phyloP scores from a whole-genome alignment of 257 asterid genomes.

The Anisodus acutangulus region DNA sequence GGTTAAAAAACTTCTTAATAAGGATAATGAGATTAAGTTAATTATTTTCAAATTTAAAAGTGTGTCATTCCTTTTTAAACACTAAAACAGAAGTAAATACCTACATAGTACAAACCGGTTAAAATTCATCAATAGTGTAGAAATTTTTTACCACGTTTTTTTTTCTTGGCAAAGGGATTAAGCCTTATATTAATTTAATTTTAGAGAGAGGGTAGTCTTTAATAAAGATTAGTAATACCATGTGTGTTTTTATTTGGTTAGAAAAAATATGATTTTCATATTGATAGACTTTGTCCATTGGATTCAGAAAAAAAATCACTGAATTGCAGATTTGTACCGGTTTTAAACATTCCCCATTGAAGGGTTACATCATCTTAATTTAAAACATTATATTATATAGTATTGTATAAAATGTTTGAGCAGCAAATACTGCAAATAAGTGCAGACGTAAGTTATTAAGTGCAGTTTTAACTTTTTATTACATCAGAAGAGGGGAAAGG shows the following conservation, averaged over 20 bases:
- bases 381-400: neutral
- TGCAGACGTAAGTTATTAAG: neutral
- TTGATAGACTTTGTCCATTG: conserved; percentile 15
- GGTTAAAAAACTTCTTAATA: neutral
- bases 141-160: neutral
- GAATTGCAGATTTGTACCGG: neutral
- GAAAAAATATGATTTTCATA: neutral
- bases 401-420: neutral
- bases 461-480: too few species aligned
- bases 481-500: too few species aligned
- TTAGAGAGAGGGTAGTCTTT: too few species aligned
- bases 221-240: neutral
- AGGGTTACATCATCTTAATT: conserved; percentile 10
- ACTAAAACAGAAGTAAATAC: too few species aligned
- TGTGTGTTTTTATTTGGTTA: neutral
- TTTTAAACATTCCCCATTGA: neutral
- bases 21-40: neutral
- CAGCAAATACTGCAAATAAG: too few species aligned
- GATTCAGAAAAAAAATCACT: neutral
- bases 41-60: neutral
- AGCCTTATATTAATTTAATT: too few species aligned
- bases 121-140: too few species aligned
- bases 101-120: too few species aligned
- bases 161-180: neutral
- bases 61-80: neutral